phyloP scores from a whole-genome alignment of 2,329 filamentous ascomycete species.

The Teratosphaeria epicoccoides region DNA sequence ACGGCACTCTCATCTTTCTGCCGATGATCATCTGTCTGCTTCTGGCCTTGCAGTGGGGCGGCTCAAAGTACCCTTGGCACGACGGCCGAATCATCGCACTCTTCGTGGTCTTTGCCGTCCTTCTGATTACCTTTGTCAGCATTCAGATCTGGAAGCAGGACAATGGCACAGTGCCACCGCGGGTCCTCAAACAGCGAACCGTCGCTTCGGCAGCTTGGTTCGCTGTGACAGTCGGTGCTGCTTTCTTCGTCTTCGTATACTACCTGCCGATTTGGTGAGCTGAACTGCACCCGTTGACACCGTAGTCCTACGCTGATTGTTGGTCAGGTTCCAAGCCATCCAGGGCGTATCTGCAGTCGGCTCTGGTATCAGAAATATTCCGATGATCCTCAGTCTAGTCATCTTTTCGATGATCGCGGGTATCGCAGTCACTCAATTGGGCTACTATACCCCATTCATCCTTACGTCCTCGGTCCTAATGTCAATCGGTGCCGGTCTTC shows the following conservation, averaged over 20 bases:
- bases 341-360: conserved; percentile 36
- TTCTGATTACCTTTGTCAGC: conserved; percentile 31
- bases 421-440: conserved; percentile 29
- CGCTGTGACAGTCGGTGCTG: conserved; percentile 31
- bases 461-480: conserved; percentile 31
- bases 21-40: conserved; percentile 39
- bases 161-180: conserved; percentile 36
- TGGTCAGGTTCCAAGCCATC: conserved; percentile 33
- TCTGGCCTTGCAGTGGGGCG: conserved; percentile 42
- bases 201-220: conserved; percentile 32
- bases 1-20: conserved; percentile 37
- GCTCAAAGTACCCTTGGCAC: conserved; percentile 37
- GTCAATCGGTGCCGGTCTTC: conserved; percentile 36
- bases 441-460: conserved; percentile 43
- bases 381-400: conserved; percentile 36
- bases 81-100: conserved; percentile 37
- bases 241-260: conserved; percentile 36
- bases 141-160: conserved; percentile 35
- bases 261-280: conserved; percentile 33
- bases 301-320: conserved; percentile 6
- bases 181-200: conserved; percentile 36
- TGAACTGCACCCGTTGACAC: background rate
- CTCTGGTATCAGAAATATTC: conserved; percentile 40
- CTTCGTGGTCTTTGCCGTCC: conserved; percentile 35
- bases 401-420: conserved; percentile 33